Percentiles rank a stretch among this genome's conserved stretches.
phyloP scores from a whole-genome alignment of 176 grass and related monocot species.

The Carex parvula region DNA sequence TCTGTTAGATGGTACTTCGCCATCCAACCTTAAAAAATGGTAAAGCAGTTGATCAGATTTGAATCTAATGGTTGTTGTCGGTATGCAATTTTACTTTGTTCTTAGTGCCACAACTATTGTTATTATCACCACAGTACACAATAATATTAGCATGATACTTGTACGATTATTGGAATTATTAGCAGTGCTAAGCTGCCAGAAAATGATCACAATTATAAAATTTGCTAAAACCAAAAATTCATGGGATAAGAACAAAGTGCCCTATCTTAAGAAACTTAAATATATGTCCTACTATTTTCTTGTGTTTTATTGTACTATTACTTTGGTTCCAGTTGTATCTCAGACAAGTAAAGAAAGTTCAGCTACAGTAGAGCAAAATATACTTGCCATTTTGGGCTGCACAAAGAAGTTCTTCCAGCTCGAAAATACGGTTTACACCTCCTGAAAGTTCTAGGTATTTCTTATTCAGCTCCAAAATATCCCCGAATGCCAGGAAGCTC shows the following conservation, averaged over 20 bases:
- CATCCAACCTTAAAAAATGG: not conserved
- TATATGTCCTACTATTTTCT: not conserved
- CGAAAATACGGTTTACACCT: constrained; percentile 92
- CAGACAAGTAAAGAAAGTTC: constrained; percentile 15
- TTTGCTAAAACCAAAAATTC: not conserved
- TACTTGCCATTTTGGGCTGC: constrained; percentile 73
- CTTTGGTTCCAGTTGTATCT: not conserved
- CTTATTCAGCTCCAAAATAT: constrained; percentile 93
- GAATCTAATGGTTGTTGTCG: not conserved
- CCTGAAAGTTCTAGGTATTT: constrained; percentile 97
- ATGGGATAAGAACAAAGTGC: not conserved
- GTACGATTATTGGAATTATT: not conserved
- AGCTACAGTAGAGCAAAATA: constrained; percentile 19
- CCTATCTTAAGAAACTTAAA: not conserved
- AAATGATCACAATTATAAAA: not conserved
- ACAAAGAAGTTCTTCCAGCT: constrained; percentile 74
- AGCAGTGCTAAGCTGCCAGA: constrained; percentile 13
- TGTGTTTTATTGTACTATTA: not conserved
- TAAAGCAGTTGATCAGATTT: not conserved
- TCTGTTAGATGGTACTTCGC: not conserved
- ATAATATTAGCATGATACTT: constrained; percentile 20
- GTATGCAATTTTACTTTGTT: not conserved
- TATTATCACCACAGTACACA: not conserved
- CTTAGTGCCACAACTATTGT: not conserved
- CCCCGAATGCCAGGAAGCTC: constrained; percentile 95